A percentile compares a stretch with the other conserved stretches of the same genome.
Evolutionary conservation across 2,329 filamentous ascomycete genomes (phyloP).

Genomic region (Botrytis porri): DNA sequence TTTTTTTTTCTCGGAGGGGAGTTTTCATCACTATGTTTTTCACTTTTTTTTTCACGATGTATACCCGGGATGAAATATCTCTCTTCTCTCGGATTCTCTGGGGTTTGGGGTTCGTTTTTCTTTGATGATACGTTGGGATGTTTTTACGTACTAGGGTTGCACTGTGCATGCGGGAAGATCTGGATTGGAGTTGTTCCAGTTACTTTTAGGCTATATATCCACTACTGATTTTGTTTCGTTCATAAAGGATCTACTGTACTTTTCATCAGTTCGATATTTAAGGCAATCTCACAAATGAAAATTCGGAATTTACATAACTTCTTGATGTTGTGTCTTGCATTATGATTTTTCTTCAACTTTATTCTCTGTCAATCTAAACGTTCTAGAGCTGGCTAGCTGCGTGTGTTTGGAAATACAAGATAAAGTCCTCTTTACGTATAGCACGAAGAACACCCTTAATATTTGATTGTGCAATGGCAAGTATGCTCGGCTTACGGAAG

Average conservation of each 20-base stretch:
- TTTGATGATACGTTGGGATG: neutral
- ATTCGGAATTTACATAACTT: neutral
- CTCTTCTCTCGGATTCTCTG: neutral
- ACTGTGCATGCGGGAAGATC: conserved; percentile 3
- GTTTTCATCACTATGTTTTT: neutral
- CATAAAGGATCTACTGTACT: neutral
- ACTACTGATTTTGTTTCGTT: neutral
- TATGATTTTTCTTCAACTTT: neutral
- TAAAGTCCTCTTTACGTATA: neutral
- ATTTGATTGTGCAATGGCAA: neutral
- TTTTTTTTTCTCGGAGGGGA: neutral
- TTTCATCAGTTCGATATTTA: neutral
- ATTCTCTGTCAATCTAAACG: neutral
- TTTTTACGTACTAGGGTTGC: neutral
- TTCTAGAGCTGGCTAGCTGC: neutral
- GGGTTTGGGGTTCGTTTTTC: neutral
- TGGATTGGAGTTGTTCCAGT: neutral
- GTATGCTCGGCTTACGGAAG: conserved; percentile 2
- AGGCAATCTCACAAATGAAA: neutral
- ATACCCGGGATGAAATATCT: neutral
- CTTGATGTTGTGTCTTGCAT: neutral
- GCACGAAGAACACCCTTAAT: neutral
- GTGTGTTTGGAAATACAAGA: neutral
- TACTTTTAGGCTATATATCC: conserved; percentile 3
- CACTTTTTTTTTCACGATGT: neutral